Evolutionary conservation across 108 stramenopile species (phyloP).

Genomic region (Nitzschia sp.): DNA sequence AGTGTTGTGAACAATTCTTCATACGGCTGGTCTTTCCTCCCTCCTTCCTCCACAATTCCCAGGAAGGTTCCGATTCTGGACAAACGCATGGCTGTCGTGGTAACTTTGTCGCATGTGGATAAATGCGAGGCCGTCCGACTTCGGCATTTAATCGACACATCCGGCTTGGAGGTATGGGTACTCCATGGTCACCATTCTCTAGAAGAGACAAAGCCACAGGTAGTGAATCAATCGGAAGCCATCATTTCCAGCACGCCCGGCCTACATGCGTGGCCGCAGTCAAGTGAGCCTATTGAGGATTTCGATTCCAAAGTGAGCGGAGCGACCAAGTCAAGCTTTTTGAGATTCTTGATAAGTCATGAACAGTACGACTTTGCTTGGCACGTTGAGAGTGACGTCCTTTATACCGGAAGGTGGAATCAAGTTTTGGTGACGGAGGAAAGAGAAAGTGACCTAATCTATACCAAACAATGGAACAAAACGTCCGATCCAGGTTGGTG

Average conservation of each 20-base stretch:
- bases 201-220: neutral
- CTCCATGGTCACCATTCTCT: neutral
- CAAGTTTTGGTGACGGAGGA: neutral
- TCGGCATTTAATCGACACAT: neutral
- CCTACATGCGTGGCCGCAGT: neutral
- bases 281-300: neutral
- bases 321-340: neutral
- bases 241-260: neutral
- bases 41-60: too few species aligned
- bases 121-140: neutral
- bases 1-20: too few species aligned
- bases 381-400: constrained; percentile 4
- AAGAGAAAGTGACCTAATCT: neutral
- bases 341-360: constrained; percentile 1
- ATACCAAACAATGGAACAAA: neutral
- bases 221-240: neutral
- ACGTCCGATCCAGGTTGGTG: neutral
- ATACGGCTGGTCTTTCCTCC: too few species aligned
- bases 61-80: neutral
- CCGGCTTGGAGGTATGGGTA: neutral
- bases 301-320: constrained; percentile 2
- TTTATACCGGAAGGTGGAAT: constrained; percentile 2
- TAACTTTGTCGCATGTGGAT: constrained; percentile 1
- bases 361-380: neutral
- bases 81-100: neutral